These are phyloP conservation scores for Nicotiana tomentosiformis DNA, from an alignment of 257 asterid genomes.

Conservation along the genomic window DNA sequence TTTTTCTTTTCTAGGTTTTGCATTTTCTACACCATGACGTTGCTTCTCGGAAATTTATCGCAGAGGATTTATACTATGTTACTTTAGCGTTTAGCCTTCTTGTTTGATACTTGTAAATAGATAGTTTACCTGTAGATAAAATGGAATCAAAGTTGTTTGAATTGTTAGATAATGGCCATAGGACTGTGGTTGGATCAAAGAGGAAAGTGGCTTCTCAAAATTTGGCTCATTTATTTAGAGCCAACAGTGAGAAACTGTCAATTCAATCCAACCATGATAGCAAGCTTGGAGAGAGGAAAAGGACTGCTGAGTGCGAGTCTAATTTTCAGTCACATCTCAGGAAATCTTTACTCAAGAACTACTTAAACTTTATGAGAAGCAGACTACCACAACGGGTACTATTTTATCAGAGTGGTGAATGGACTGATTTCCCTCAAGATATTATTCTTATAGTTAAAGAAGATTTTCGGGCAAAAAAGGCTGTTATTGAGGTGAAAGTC, in stretches of 20 bases:
- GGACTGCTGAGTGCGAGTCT: constrained; percentile 16
- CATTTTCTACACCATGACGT: not conserved
- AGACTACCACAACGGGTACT: constrained; percentile 57
- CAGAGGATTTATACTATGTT: constrained; percentile 5
- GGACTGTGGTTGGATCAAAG: constrained; percentile 42
- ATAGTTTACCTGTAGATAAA: constrained; percentile 39
- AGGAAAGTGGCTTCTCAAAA: constrained; percentile 43
- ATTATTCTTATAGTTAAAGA: constrained; percentile 45
- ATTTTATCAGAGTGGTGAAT: constrained; percentile 56
- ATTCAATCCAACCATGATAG: constrained; percentile 25
- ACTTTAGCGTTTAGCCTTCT: constrained; percentile 26
- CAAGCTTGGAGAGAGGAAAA: constrained; percentile 48
- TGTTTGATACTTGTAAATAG: constrained; percentile 35
- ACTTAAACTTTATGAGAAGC: constrained; percentile 55
- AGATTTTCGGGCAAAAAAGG: constrained; percentile 41
- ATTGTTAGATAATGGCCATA: constrained; percentile 61
- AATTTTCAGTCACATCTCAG: constrained; percentile 17
- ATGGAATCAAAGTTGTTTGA: constrained; percentile 58
- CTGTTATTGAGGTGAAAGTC: constrained; percentile 50
- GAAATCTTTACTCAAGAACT: constrained; percentile 34
- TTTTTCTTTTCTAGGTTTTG: not conserved
- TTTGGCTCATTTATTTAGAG: constrained; percentile 31
- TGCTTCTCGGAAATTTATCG: not conserved
- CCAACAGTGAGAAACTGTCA: constrained; percentile 32
- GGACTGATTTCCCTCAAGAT: constrained; percentile 69